phyloP scores from a whole-genome alignment of 805 yeast genomes.

The Wickerhamomyces bovis region DNA sequence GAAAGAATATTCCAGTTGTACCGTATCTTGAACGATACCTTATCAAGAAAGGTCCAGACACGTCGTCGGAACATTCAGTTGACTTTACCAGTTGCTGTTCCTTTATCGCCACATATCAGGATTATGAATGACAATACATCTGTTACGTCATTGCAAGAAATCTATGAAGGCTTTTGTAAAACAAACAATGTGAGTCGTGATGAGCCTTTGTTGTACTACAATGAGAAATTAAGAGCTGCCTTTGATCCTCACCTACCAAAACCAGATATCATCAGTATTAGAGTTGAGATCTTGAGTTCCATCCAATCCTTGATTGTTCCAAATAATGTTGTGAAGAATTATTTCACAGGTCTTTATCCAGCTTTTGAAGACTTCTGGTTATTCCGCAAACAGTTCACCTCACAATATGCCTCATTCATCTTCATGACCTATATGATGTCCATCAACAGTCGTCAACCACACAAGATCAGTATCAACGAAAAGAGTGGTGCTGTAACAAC shows the following conservation, averaged over 20 bases:
- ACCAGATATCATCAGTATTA: constrained; percentile 83
- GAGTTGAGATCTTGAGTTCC: constrained; percentile 86
- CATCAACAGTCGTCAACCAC: constrained; percentile 88
- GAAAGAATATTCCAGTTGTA: constrained; percentile 90
- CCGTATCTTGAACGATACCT: constrained; percentile 77
- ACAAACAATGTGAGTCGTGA: constrained; percentile 71
- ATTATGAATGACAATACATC: constrained; percentile 79
- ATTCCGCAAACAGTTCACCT: constrained; percentile 90
- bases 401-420: constrained; percentile 89
- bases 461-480: constrained; percentile 78
- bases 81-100: constrained; percentile 87
- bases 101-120: constrained; percentile 90
- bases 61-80: constrained; percentile 80
- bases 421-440: constrained; percentile 94
- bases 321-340: constrained; percentile 70
- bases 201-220: constrained; percentile 82
- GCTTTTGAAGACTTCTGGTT: constrained; percentile 94
- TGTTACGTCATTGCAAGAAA: constrained; percentile 65
- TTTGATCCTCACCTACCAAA: constrained; percentile 90
- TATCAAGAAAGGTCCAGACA: constrained; percentile 78
- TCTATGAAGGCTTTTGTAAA: constrained; percentile 85
- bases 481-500: constrained; percentile 89
- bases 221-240: constrained; percentile 84
- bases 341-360: constrained; percentile 63
- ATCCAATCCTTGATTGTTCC: constrained; percentile 88